A percentile compares a stretch with the other conserved stretches of the same genome.
Evolutionary conservation across 2,329 filamentous ascomycete genomes (phyloP).

Genomic region (Venturiaceae sp.): DNA sequence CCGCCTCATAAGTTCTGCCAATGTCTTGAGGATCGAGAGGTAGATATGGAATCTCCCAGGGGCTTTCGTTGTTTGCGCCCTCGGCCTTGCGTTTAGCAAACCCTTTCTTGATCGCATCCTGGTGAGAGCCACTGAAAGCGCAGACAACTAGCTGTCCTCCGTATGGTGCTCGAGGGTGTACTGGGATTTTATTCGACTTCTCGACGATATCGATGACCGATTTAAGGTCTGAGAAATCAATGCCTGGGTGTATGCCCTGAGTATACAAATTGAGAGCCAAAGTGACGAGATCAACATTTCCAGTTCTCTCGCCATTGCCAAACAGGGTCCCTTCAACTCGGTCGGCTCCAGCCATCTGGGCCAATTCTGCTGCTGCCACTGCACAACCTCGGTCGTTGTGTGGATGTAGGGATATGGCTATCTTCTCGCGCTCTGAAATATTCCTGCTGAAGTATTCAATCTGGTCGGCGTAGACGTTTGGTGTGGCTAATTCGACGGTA

Average conservation of each 20-base stretch:
- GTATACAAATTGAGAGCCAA: constrained; percentile 91
- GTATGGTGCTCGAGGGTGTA: constrained; percentile 84
- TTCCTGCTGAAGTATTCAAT: constrained; percentile 91
- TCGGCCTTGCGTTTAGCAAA: constrained; percentile 61
- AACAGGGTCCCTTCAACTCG: constrained; percentile 90
- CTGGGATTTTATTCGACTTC: constrained; percentile 86
- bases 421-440: constrained; percentile 75
- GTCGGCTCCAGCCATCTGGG: constrained; percentile 88
- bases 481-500: constrained; percentile 89
- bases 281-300: constrained; percentile 91
- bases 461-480: constrained; percentile 92
- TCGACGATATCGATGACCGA: constrained; percentile 83
- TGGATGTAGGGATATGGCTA: constrained; percentile 82
- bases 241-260: constrained; percentile 72
- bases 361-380: constrained; percentile 80
- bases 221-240: constrained; percentile 88
- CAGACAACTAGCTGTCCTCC: constrained; percentile 86
- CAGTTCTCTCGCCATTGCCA: constrained; percentile 90
- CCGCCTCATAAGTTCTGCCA: constrained; percentile 91
- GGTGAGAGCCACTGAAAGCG: constrained; percentile 85
- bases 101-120: constrained; percentile 91
- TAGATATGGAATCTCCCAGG: constrained; percentile 83
- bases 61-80: constrained; percentile 50
- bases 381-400: constrained; percentile 93
- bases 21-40: constrained; percentile 90